Evolutionary conservation across 1,139 yeast species (phyloP).

Genomic region (Blastobotrys malaysiensis): DNA sequence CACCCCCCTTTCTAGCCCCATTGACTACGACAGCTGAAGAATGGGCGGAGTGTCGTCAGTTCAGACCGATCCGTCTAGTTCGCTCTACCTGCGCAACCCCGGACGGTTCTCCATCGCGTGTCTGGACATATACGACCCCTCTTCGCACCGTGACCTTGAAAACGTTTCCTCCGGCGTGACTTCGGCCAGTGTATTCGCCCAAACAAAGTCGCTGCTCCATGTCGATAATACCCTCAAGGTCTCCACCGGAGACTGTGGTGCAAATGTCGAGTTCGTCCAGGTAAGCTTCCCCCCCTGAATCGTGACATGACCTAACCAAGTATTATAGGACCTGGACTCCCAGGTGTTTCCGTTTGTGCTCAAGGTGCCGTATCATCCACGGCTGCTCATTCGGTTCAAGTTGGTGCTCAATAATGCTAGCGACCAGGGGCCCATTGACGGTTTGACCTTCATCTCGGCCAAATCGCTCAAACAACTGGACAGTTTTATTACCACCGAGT

Average conservation of each 20-base stretch:
- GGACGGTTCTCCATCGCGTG: slow-evolving; percentile 20
- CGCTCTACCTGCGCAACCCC: slow-evolving; percentile 20
- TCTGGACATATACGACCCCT: slow-evolving; percentile 13
- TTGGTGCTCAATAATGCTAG: slow-evolving; percentile 13
- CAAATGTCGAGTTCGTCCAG: slow-evolving; percentile 17
- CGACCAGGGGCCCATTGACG: slow-evolving; percentile 16
- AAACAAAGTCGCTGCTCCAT: background rate
- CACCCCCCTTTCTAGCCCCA: background rate
- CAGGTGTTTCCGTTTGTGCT: slow-evolving; percentile 15
- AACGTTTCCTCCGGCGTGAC: background rate
- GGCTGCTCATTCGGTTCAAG: slow-evolving; percentile 18
- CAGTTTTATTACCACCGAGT: slow-evolving; percentile 33
- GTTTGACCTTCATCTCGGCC: slow-evolving; percentile 34
- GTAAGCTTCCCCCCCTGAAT: slow-evolving; percentile 5
- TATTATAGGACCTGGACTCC: slow-evolving; percentile 12
- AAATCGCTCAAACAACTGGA: slow-evolving; percentile 29
- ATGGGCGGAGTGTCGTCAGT: slow-evolving; percentile 27
- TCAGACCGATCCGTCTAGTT: slow-evolving; percentile 19
- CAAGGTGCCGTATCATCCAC: slow-evolving; percentile 19
- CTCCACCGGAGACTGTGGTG: slow-evolving; percentile 3
- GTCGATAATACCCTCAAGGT: slow-evolving; percentile 6
- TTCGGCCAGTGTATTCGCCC: background rate
- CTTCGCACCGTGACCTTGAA: background rate
- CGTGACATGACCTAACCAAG: slow-evolving; percentile 4
- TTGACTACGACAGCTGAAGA: background rate